Base-by-base conservation (phyloP, 1,284 basidiomycete genomes). In the Kalmanozyma brasiliensis region DNA sequence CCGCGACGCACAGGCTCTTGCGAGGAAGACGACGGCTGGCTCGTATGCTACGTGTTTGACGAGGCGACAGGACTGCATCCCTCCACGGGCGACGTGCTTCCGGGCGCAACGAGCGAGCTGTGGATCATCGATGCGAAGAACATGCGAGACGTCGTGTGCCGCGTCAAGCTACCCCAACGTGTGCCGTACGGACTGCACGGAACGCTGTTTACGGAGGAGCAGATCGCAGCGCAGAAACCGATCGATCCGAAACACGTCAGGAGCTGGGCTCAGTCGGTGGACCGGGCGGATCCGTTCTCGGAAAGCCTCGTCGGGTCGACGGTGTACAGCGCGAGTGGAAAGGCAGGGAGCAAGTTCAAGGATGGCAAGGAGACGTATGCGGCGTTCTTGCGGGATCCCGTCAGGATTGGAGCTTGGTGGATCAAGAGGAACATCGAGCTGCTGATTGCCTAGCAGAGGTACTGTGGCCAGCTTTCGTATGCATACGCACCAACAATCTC, bases 1-100 rank as follows among this genome's bases (percentile, higher is more conserved):
- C 82, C 84, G 1, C 74, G 80, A 0, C 52, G 43, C 6, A n/a
- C 17, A 9, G 38, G 20, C 2, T 34, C 26, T 16, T 29, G 14
- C 24, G 37, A 37, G 10, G 84, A 86, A 62, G 85, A 85, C 65
- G 85, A 85, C 49, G 85, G 85, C 0, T 86, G 73, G 62, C 76
- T 86, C 11, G 49, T 85, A 3, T 83, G 83, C n/a, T 86, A 85
- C 69, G 84, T 83, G 1, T 86, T 85, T 52, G 84, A 86, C 73
- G 85, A 86, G 61, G 57, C 45, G 9, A 78, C 83, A 33, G 69
- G 85, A 8, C 51, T 78, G 17, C 67, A 79, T 14, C 66, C 70
- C 2, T 55, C 64, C 9, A 79, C 80, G 4, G 84, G 84, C 3
- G 74, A 78, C 14, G 83, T 83, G 10, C 69, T 78, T 3, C 80